Evolutionary conservation across 202 grass and related monocot species (phyloP), one percentile per base, ranked within the genome.

Genomic region (Cymbopogon flexuosus): DNA sequence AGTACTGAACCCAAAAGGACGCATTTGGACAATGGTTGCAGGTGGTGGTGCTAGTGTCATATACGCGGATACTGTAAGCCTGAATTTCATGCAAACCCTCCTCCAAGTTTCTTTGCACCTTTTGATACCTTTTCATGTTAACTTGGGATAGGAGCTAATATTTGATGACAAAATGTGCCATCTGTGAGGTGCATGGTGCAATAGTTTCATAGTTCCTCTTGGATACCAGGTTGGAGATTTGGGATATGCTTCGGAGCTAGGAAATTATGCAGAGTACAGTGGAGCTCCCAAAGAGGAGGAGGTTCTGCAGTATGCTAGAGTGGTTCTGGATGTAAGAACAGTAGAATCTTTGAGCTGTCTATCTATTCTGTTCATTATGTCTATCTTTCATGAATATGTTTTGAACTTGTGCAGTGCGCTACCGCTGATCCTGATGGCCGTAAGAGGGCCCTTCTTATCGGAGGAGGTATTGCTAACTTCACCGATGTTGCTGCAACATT

Each of bases 21-120:
- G 92, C 31, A 97, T 97, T 54, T 97, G 94, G 94, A 97, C 94
- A 58, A 97, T 97, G 95, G 95, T 97, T 85, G 95, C 95, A 42
- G 95, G 95, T 78, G 95, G 95, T 56, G 95, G 95, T 86, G 95
- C 95, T 9, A 97, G 95, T 74, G 95, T 97, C 62, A 97, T 97
- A 83, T 97, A 97, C 70, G 94, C 91, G 47, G 94, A 97, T 81
- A 97, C 94, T 3, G 94, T 97, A 91, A 86, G 46, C 23, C 22
- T 73, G 65, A 81, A 36, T 77, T 74, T 68, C 27, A 71, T 73
- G 73, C 66, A 35, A 8, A 85, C 3, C 31, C 8, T 41, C 69
- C 1, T n/a, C 40, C 31, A 33, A 3, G 7, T 73, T 84, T 80
- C 58, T 49, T 24, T 46, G 14, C 13, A 51, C 33, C 59, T 62